Base-by-base conservation (phyloP, 768 basidiomycete genomes). In the Tephrocybe sp. region DNA sequence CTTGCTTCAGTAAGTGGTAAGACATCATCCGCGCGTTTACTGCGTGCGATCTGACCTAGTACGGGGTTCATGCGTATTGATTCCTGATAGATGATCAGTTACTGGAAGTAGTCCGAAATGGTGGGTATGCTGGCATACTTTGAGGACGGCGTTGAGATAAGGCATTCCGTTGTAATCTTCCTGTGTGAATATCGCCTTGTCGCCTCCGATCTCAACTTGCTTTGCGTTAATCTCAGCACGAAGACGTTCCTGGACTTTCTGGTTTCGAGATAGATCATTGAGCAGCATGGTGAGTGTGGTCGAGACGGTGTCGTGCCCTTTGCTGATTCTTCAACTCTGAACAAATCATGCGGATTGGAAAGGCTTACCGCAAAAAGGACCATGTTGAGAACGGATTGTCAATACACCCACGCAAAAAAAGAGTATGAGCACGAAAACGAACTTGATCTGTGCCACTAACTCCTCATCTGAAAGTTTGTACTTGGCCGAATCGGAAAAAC, bases 21-120 rank as follows among this genome's bases (percentile, higher is more conserved):
- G 15, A 48, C 39, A n/a, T 48, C 47, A 18, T 48, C 47, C 5
- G 47, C 47, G 16, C 47, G 47, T 13, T 48, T 48, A 19, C 30
- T 27, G 15, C 47, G 38, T 5, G 47, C 35, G n/a, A 40, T 48
- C 28, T 48, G 47, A 22, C 47, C 47, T 5, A 48, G 47, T 0
- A 48, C 47, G 19, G 47, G 47, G 28, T 48, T 48, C 38, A 48
- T 21, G 2, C 47, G 47, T 39, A 48, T 48, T 12, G 47, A 40
- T 41, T 48, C 47, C 47, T 48, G 8, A 18, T n/a, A 24, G 34
- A 24, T 13, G 22, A 15, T 32, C 13, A 40, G 38, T 9, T 4
- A n/a, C n/a, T n/a, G n/a, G 21, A 22, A 47, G 2, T 32, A 12
- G 3, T 18, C 24, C 9, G 12, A 4, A 19, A 15, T 15, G 9